Base-by-base conservation (phyloP, 2,329 filamentous ascomycete species). In the Dissoconium aciculare region DNA sequence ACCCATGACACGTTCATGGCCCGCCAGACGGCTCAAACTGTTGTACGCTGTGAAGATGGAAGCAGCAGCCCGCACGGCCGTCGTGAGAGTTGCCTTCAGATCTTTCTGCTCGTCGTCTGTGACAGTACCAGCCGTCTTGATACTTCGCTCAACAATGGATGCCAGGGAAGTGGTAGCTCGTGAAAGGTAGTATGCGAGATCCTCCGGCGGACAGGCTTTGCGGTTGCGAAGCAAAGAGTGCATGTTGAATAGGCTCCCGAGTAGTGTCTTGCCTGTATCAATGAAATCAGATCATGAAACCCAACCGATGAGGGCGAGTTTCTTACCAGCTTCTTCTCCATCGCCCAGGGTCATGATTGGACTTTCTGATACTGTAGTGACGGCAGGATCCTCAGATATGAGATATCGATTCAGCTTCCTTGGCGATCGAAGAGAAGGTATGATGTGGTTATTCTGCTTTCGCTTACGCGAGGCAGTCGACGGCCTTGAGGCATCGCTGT, bases 181-280 rank as follows among this genome's bases (percentile, higher is more conserved):
- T 3, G 41, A 26, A 6, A 55, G 40, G 25, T 53, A 41, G 17
- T 45, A 43, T 2, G 46, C 41, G 6, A 53, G 35, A 11, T 33
- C 39, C 4, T 30, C 15, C 2, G 44, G 26, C n/a, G 47, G 39
- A 1, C 32, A 31, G 2, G 31, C 33, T 11, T 35, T 28, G 9
- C 35, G 26, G 6, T 28, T 31, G 30, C 44, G 50, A 19, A 49
- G 38, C 2, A 42, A 31, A n/a, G 33, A 29, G 16, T 52, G 41
- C 5, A 51, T 39, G 12, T 47, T 36, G 28, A 38, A 50, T 1
- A 55, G 38, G 15, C 38, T 43, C 4, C 44, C 40, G 31, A 53
- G 41, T 11, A 53, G 31, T 10, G 23, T 29, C 14, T 41, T 39
- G 15, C 41, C 48, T 51, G 21, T 5, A 4, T n/a, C 5, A 8